Evolutionary conservation across 2,329 filamentous ascomycete species (phyloP).

Genomic region (Ceratocystis ficicola): DNA sequence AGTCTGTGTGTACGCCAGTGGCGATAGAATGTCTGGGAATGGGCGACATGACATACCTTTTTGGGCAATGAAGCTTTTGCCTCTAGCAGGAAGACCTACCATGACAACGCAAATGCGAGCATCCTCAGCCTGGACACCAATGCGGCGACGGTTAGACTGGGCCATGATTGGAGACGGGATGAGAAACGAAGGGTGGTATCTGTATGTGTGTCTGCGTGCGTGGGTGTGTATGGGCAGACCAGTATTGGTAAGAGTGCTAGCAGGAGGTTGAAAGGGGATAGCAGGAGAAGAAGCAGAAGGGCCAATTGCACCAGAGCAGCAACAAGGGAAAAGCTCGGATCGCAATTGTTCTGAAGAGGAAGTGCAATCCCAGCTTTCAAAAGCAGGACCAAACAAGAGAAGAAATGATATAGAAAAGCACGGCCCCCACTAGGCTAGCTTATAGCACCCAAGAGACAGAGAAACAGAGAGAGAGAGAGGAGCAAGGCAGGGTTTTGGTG

Average conservation of each 20-base stretch:
- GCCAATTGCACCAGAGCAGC: neutral
- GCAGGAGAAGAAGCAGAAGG: neutral
- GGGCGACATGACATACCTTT: conserved; percentile 53
- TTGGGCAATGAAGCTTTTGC: conserved; percentile 94
- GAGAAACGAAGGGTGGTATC: neutral
- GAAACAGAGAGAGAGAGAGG: neutral
- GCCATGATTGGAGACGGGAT: conserved; percentile 10
- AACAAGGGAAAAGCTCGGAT: neutral
- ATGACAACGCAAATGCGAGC: conserved; percentile 96
- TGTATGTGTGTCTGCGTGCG: conserved; percentile 8
- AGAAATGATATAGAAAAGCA: neutral
- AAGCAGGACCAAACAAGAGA: conserved; percentile 15
- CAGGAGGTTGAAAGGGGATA: neutral
- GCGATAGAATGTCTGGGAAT: neutral
- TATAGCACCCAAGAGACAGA: neutral
- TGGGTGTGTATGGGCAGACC: neutral
- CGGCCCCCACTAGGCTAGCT: neutral
- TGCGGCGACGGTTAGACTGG: conserved; percentile 29
- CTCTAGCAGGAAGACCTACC: conserved; percentile 89
- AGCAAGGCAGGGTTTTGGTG: neutral
- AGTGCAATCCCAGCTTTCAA: neutral
- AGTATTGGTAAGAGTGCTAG: neutral
- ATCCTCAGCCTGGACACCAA: conserved; percentile 81
- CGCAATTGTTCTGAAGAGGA: neutral
- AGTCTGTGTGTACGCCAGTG: neutral